These are phyloP conservation scores for Wickerhamiella alocasiicola DNA, from an alignment of 805 yeast species.

Conservation along the genomic window DNA sequence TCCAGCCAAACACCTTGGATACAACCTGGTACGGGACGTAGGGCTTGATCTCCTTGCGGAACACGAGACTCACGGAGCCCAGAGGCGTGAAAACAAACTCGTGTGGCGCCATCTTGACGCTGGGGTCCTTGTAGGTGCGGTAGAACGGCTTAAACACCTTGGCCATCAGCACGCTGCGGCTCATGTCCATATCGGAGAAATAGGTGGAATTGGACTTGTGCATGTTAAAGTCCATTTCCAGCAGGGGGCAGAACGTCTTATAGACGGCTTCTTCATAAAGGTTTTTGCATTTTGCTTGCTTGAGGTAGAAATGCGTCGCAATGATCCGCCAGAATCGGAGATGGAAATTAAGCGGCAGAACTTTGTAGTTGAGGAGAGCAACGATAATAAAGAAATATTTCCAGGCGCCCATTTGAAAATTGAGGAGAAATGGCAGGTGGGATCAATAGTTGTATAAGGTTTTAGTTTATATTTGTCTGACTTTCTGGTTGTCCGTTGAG, in stretches of 20 bases:
- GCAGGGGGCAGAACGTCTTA: conserved; percentile 50
- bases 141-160: conserved; percentile 46
- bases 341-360: conserved; percentile 55
- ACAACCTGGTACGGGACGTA: conserved; percentile 45
- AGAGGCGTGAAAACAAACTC: conserved; percentile 58
- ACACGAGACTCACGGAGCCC: conserved; percentile 55
- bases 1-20: conserved; percentile 66
- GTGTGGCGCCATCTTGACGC: conserved; percentile 22
- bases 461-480: no score
- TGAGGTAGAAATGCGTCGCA: conserved; percentile 30
- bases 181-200: conserved; percentile 66
- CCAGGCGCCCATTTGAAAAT: no score
- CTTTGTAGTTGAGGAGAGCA: conserved; percentile 40
- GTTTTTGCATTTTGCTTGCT: conserved; percentile 15
- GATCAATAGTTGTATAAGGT: no score
- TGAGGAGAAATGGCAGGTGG: no score
- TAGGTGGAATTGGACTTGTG: conserved; percentile 86
- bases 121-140: conserved; percentile 31
- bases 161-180: conserved; percentile 53
- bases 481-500: no score
- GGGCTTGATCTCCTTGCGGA: conserved; percentile 61
- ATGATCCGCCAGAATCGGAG: conserved; percentile 46
- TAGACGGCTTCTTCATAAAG: conserved; percentile 34
- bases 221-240: conserved; percentile 75
- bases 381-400: conserved; percentile 13